A percentile compares a stretch with the other conserved stretches of the same genome.
Conservation (phyloP, 352 stramenopile species). For the Phytophthora hibernalis region DNA sequence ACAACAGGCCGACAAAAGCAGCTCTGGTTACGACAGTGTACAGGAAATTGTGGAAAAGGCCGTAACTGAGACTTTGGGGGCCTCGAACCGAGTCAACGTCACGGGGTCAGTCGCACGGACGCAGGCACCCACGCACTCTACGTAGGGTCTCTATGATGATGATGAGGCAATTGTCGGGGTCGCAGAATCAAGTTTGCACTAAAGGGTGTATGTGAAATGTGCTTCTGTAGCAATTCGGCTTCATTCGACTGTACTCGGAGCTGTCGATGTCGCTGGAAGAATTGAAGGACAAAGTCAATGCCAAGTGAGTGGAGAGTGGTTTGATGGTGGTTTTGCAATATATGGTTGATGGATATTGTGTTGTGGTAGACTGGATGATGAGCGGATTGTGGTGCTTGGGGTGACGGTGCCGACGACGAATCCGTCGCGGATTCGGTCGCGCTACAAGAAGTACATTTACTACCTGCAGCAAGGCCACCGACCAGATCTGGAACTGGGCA, state of each 20-base stretch:
- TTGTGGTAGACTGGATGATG: conserved; percentile 39
- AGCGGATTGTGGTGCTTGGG: conserved; percentile 56
- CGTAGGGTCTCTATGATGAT: conserved; percentile 37
- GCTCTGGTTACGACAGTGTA: conserved; percentile 64
- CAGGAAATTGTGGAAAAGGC: conserved; percentile 82
- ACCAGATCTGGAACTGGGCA: conserved; percentile 70
- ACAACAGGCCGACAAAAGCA: conserved; percentile 64
- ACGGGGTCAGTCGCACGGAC: conserved; percentile 87
- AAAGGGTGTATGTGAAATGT: conserved; percentile 28
- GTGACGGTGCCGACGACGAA: conserved; percentile 43
- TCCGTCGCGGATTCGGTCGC: conserved; percentile 73
- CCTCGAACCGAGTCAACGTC: conserved; percentile 74
- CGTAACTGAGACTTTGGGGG: conserved; percentile 57
- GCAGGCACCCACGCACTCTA: conserved; percentile 87
- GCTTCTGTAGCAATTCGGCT: conserved; percentile 78
- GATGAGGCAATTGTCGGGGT: not conserved
- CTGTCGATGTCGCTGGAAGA: conserved; percentile 47
- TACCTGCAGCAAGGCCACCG: conserved; percentile 88
- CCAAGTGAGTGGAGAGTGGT: conserved; percentile 35
- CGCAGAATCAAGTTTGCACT: conserved; percentile 10
- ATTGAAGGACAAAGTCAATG: conserved; percentile 66
- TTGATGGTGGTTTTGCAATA: not conserved
- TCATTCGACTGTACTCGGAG: conserved; percentile 62
- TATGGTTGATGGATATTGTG: conserved; percentile 7
- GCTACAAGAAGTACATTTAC: conserved; percentile 92